Conservation (phyloP, 1,139 yeast species). For the Scheffersomyces quercinus region DNA sequence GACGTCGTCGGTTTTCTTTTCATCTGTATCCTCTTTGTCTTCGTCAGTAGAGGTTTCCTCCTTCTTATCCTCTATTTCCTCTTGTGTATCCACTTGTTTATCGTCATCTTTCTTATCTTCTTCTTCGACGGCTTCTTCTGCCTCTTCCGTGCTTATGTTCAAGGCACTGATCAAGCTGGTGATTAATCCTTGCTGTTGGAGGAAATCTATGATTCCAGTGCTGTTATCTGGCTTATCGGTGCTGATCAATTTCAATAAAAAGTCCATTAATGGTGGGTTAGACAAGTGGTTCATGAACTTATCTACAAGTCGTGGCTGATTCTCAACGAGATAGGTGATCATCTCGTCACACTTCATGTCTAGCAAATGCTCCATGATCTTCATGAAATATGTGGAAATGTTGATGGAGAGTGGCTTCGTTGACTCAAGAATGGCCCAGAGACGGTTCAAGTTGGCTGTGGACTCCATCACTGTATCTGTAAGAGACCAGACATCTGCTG, state of each 20-base stretch:
- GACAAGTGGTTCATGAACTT: conserved; percentile 77
- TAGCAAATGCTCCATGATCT: conserved; percentile 86
- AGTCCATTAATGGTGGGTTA: conserved; percentile 86
- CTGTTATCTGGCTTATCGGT: conserved; percentile 78
- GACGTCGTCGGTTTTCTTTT: too few relatives aligned
- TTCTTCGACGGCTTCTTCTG: conserved; percentile 10
- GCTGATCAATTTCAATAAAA: conserved; percentile 70
- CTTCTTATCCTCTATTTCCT: conserved; percentile 4
- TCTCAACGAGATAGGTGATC: conserved; percentile 65
- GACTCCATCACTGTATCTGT: conserved; percentile 90
- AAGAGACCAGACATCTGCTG: conserved; percentile 93
- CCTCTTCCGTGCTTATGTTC: conserved; percentile 28
- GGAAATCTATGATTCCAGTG: conserved; percentile 73
- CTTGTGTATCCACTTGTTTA: too few relatives aligned
- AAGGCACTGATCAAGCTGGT: conserved; percentile 59
- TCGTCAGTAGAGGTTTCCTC: too few relatives aligned
- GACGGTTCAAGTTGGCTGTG: conserved; percentile 58
- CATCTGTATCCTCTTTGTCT: too few relatives aligned
- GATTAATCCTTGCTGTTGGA: conserved; percentile 65
- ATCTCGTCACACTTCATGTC: conserved; percentile 89
- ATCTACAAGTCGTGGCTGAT: conserved; percentile 62
- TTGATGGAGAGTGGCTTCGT: conserved; percentile 63
- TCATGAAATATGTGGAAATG: conserved; percentile 87
- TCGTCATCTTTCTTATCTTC: conserved; percentile 4
- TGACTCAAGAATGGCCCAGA: conserved; percentile 78